phyloP scores from a whole-genome alignment of 2,329 filamentous ascomycete species.

The Hypoxylon sp. region DNA sequence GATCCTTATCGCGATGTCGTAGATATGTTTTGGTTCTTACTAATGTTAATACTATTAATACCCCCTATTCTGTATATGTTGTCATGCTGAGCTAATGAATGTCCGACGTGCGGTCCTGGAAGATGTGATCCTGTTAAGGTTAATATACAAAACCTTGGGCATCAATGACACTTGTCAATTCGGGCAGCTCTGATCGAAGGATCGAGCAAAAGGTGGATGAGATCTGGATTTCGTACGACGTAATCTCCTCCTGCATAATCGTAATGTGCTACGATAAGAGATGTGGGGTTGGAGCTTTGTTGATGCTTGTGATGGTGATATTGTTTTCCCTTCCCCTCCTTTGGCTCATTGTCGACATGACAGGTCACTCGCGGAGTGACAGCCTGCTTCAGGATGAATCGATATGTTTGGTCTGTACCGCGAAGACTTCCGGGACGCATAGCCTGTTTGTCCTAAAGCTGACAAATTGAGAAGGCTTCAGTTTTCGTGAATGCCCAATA shows the following conservation, averaged over 20 bases:
- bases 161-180: slow-evolving; percentile 24
- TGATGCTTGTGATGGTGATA: slow-evolving; percentile 8
- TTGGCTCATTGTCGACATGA: slow-evolving; percentile 19
- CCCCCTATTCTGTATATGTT: slow-evolving; percentile 18
- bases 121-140: slow-evolving; percentile 15
- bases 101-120: slow-evolving; percentile 4
- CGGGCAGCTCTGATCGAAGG: slow-evolving; percentile 3
- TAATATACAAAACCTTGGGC: slow-evolving; percentile 24
- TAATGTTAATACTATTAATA: slow-evolving; percentile 36
- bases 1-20: slow-evolving; percentile 15
- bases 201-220: slow-evolving; percentile 13
- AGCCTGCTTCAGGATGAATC: slow-evolving; percentile 7
- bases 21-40: slow-evolving; percentile 19
- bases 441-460: slow-evolving; percentile 13
- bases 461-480: slow-evolving; percentile 22
- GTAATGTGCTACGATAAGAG: slow-evolving; percentile 14
- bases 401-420: slow-evolving; percentile 10
- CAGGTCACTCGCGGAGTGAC: slow-evolving; percentile 25
- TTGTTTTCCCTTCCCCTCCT: slow-evolving; percentile 23
- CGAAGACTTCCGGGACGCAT: slow-evolving; percentile 22
- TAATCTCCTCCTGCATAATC: slow-evolving; percentile 25
- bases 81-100: slow-evolving; percentile 1
- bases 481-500: slow-evolving; percentile 39
- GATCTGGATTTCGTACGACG: slow-evolving; percentile 16
- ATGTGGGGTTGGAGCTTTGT: slow-evolving; percentile 23